Evolutionary conservation across 495 filamentous ascomycete species (phyloP).

Genomic region (Monascus purpureus): DNA sequence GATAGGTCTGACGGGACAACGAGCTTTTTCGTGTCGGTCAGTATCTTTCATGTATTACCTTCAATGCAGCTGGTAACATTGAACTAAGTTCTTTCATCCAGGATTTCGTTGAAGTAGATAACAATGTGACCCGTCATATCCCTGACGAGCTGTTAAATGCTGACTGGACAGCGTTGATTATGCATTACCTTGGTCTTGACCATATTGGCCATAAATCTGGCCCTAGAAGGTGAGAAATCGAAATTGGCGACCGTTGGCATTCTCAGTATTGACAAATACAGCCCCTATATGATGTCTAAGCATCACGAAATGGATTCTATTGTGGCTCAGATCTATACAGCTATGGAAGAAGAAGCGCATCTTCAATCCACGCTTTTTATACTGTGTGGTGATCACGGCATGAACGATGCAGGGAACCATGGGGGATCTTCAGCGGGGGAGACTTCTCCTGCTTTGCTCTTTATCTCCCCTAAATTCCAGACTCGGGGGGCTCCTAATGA

Average conservation of each 20-base stretch:
- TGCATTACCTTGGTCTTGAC: slow-evolving; percentile 93
- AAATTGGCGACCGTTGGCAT: neutral
- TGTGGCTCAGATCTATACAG: slow-evolving; percentile 58
- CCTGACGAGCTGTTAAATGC: slow-evolving; percentile 52
- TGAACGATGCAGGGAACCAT: slow-evolving; percentile 98
- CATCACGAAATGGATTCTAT: slow-evolving; percentile 90
- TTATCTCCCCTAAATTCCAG: slow-evolving; percentile 77
- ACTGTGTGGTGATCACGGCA: slow-evolving; percentile 87
- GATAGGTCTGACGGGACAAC: slow-evolving; percentile 78
- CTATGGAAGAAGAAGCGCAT: slow-evolving; percentile 54
- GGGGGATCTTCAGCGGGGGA: slow-evolving; percentile 86
- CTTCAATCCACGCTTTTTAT: slow-evolving; percentile 70
- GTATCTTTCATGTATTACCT: slow-evolving; percentile 18
- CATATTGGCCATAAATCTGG: slow-evolving; percentile 97
- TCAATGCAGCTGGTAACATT: slow-evolving; percentile 1
- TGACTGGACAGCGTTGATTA: slow-evolving; percentile 87
- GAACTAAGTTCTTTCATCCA: slow-evolving; percentile 8
- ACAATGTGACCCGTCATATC: slow-evolving; percentile 79
- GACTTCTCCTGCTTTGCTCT: slow-evolving; percentile 82
- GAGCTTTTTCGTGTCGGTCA: slow-evolving; percentile 95
- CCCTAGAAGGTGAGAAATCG: slow-evolving; percentile 56
- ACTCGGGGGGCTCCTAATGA: slow-evolving; percentile 28
- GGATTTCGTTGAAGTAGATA: neutral
- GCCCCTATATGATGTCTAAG: slow-evolving; percentile 83
- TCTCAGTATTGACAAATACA: slow-evolving; percentile 16